Evolutionary conservation across 1,139 yeast species (phyloP).

Genomic region (Pichia sp.): DNA sequence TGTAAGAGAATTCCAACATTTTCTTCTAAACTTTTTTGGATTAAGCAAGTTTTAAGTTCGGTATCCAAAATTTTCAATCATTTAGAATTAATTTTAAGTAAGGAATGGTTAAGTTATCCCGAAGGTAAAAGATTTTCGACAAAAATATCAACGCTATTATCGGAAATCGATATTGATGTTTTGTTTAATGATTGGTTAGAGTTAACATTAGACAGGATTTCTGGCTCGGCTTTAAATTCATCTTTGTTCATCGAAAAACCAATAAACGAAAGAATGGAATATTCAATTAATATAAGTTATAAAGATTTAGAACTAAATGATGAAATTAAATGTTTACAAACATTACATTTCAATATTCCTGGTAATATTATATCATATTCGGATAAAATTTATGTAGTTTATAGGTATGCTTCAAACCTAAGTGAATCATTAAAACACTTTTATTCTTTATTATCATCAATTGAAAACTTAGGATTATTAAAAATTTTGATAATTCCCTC

Average conservation of each 20-base stretch:
- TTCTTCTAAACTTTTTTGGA: constrained; percentile 45
- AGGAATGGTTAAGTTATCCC: constrained; percentile 68
- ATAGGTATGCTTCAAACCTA: constrained; percentile 54
- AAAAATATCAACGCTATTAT: constrained; percentile 42
- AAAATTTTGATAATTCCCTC: constrained; percentile 39
- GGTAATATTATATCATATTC: constrained; percentile 38
- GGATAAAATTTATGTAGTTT: constrained; percentile 41
- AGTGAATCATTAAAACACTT: constrained; percentile 42
- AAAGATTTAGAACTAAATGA: constrained; percentile 40
- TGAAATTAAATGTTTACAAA: constrained; percentile 47
- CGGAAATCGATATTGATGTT: constrained; percentile 39
- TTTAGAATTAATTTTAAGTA: constrained; percentile 54
- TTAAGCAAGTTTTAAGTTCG: constrained; percentile 41
- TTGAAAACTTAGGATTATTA: constrained; percentile 34
- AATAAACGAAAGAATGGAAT: background rate
- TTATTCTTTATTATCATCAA: constrained; percentile 19
- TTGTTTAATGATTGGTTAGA: constrained; percentile 46
- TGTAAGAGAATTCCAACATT: constrained; percentile 42
- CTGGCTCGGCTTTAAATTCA: constrained; percentile 30
- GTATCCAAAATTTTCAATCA: constrained; percentile 36
- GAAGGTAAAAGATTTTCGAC: constrained; percentile 59
- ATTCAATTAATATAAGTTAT: constrained; percentile 48
- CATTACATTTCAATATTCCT: constrained; percentile 58
- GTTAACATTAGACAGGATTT: constrained; percentile 17
- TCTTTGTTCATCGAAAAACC: constrained; percentile 31